Conservation (phyloP, 1,284 basidiomycete species). For the Caloboletus inedulis region DNA sequence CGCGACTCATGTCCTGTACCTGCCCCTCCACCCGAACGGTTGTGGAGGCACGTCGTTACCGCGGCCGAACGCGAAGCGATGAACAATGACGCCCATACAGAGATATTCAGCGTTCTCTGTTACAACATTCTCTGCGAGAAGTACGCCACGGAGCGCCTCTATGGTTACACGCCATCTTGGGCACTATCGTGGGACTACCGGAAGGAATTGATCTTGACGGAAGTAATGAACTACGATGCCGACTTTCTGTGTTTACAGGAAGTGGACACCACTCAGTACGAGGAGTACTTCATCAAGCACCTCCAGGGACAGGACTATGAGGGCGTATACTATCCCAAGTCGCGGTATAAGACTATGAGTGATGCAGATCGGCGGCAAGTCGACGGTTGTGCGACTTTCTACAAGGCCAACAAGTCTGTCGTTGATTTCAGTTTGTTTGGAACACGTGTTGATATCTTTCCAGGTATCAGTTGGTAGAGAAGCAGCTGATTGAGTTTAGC, state of each 20-base stretch:
- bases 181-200: conserved; percentile 95
- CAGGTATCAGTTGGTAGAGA: conserved; percentile 92
- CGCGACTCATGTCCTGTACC: conserved; percentile 87
- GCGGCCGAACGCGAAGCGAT: conserved; percentile 63
- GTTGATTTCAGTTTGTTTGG: background rate
- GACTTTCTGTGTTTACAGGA: conserved; percentile 96
- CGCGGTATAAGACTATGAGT: conserved; percentile 91
- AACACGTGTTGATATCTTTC: conserved; percentile 8
- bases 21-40: conserved; percentile 77
- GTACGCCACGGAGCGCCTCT: conserved; percentile 86
- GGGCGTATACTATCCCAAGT: conserved; percentile 93
- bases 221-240: conserved; percentile 79
- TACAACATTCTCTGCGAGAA: conserved; percentile 97
- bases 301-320: conserved; percentile 83
- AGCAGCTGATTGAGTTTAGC: conserved; percentile 93
- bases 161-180: conserved; percentile 97
- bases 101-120: conserved; percentile 79
- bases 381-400: conserved; percentile 98
- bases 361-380: conserved; percentile 84
- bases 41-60: conserved; percentile 77
- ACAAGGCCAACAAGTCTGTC: conserved; percentile 83
- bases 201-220: conserved; percentile 86
- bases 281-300: conserved; percentile 87
- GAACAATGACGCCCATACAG: conserved; percentile 53
- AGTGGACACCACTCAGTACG: conserved; percentile 90